Base-by-base conservation (phyloP, 805 yeast genomes). In the Nakazawaea wyomingensis region DNA sequence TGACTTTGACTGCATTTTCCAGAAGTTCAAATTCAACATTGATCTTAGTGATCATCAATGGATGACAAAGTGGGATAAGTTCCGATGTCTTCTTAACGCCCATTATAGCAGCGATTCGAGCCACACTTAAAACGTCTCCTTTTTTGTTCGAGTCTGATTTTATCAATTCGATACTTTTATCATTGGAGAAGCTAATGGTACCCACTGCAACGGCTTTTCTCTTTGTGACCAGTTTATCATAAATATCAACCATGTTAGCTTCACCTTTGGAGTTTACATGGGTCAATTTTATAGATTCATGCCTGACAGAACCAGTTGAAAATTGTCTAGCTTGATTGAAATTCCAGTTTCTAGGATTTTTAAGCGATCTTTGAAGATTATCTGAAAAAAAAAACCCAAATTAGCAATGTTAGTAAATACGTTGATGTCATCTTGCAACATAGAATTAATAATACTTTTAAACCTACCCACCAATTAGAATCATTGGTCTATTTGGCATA, bases 401-500 rank as follows among this genome's bases (percentile, higher is more conserved):
- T 13, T 4, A 10, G n/a, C 5, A 16, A 7, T 14, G 44, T 41
- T 41, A 41, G 44, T 43, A 37, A 33, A n/a, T 13, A 4, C 21
- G 9, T 17, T 13, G 14, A 30, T 17, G 33, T 9, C 14, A 30
- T 30, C n/a, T 10, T 34, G 17, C 7, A 20, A 18, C 5, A 4
- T 38, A 21, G 7, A 18, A 16, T 34, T 22, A 22, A 37, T 19
- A 33, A 16, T 5, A 20, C 16, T 20, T 3, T 14, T 18, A 44
- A 37, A 49, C 53, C 57, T 52, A 74, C 58, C 80, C 80, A 49
- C 80, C 80, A 44, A 75, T 75, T 47, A 75, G 53, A 32, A 75
- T 72, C 80, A 75, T 75, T 7, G 80, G 80, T 43, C 80, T 54
- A 53, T 75, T 75, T 33, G 73, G 69, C 59, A 65, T 52, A 24